Base-by-base conservation (phyloP, 2,329 filamentous ascomycete genomes). In the Claviceps pazoutovae region DNA sequence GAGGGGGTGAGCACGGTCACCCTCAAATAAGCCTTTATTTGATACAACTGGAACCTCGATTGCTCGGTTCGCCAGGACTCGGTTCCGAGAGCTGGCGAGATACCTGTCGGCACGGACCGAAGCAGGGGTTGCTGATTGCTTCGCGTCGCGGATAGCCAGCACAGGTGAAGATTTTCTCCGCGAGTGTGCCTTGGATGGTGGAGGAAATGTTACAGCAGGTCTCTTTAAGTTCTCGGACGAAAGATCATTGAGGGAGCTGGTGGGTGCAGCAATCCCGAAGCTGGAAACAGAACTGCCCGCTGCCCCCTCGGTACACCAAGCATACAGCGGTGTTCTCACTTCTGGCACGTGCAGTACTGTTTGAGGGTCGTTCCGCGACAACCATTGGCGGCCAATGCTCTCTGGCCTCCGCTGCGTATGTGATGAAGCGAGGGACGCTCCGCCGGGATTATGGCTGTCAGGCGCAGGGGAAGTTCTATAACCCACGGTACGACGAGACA, bases 161-260 rank as follows among this genome's bases (percentile, higher is more conserved):
- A 78, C 66, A 2, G 73, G 74, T 16, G 76, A 79, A 3, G 75
- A 78, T 48, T 67, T 69, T 17, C 74, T 70, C 56, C 72, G 71
- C 17, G 58, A 59, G 46, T 60, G 65, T 14, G 63, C 61, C 50
- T 59, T 49, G 34, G 61, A 52, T 46, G 48, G 48, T 17, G 50
- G 52, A 37, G 46, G 43, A 44, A 53, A 5, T 48, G 44, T 4
- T 9, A 46, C 49, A 36, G 49, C 42, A 26, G 54, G 52, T 4
- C 55, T 49, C 8, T 46, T 48, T 8, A 49, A 36, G 30, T 50
- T 44, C n/a, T 30, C 49, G 11, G 52, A 51, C 5, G 47, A 52
- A 39, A 44, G 23, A 5, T 58, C 56, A 7, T 56, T 49, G 0
- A 46, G 14, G n/a, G 52, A 43, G 23, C 55, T 57, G 17, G 55